Evolutionary conservation across 2,329 filamentous ascomycete genomes (phyloP), one percentile per base, ranked within the genome.

Genomic region (Penicillium sp.): DNA sequence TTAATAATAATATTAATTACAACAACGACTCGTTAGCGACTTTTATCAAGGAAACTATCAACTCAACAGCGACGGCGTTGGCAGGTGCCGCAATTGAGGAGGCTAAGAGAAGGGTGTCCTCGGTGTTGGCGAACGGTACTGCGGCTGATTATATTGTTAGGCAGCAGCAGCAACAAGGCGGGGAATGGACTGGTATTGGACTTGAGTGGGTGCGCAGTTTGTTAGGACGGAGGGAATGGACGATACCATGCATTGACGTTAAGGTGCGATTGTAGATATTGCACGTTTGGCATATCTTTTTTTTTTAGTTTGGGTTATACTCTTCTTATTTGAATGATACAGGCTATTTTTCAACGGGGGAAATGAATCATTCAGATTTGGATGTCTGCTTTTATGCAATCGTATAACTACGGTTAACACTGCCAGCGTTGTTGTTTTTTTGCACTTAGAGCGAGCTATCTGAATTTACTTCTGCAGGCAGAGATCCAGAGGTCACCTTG

Each of bases 201-300:
- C 79, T 93, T 56, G 91, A 95, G 72, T 96, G 92, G 91, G 74
- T 96, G 59, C 83, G 91, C 64, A 91, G 85, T 66, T 73, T 96
- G 51, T 73, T 96, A 51, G 92, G 91, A 3, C 84, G 85, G 72
- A 85, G 89, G 65, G 92, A 97, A 72, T 96, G 93, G 90, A 84
- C 89, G 65, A 83, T 99, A 62, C 91, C 93, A 57, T 97, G 92
- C 71, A 82, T 99, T 73, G 91, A 96, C 72, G 83, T 97, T 28
- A 86, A 92, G 65, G 85, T 97, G 53, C 81, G 90, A 61, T 76
- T 96, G 62, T 94, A 66, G 78, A 24, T 6, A 16, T 35, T 35
- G 30, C 12, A n/a, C n/a, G n/a, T 35, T 11, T 52, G 30, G 16
- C 9, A 23, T 6, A 9, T 21, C 11, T 52, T 42, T 18, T 52